These are phyloP conservation scores for Xylaria sp. DNA, from an alignment of 2,329 filamentous ascomycete genomes.

Conservation along the genomic window DNA sequence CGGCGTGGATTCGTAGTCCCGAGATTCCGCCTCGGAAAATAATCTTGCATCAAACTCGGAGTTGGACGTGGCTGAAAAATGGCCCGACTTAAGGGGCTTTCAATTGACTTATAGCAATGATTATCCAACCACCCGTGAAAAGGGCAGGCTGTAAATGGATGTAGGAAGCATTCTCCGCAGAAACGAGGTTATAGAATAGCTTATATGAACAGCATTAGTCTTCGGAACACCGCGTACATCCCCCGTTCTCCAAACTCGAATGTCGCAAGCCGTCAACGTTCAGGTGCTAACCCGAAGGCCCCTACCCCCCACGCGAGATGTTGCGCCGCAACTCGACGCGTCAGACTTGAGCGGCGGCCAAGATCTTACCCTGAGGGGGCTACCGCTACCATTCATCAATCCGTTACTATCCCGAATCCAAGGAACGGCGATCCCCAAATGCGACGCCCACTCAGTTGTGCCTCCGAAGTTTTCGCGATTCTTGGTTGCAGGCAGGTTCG, in stretches of 20 bases:
- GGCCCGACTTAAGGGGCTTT: slow-evolving; percentile 4
- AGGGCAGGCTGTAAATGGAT: slow-evolving; percentile 18
- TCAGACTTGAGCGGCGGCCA: background rate
- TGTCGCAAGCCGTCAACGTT: background rate
- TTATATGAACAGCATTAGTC: slow-evolving; percentile 15
- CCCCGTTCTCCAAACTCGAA: slow-evolving; percentile 15
- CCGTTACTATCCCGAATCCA: slow-evolving; percentile 31
- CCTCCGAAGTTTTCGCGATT: slow-evolving; percentile 30
- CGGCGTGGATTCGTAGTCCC: slow-evolving; percentile 18
- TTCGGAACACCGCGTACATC: slow-evolving; percentile 19
- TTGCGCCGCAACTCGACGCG: background rate
- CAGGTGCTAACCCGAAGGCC: slow-evolving; percentile 8
- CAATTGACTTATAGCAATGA: slow-evolving; percentile 22
- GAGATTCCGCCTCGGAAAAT: slow-evolving; percentile 16
- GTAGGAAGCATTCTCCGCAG: slow-evolving; percentile 18
- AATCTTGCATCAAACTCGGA: slow-evolving; percentile 20
- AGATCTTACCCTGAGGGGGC: slow-evolving; percentile 24
- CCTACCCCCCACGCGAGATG: slow-evolving; percentile 16
- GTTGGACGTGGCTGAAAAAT: slow-evolving; percentile 14
- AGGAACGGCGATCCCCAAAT: slow-evolving; percentile 27
- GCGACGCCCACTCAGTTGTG: slow-evolving; percentile 29
- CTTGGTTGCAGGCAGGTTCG: slow-evolving; percentile 15
- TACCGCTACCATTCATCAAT: slow-evolving; percentile 26
- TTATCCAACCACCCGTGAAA: slow-evolving; percentile 14
- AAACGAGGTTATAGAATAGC: slow-evolving; percentile 20